Base-by-base conservation (phyloP, 2,329 filamentous ascomycete genomes). In the Blastomyces parvus region DNA sequence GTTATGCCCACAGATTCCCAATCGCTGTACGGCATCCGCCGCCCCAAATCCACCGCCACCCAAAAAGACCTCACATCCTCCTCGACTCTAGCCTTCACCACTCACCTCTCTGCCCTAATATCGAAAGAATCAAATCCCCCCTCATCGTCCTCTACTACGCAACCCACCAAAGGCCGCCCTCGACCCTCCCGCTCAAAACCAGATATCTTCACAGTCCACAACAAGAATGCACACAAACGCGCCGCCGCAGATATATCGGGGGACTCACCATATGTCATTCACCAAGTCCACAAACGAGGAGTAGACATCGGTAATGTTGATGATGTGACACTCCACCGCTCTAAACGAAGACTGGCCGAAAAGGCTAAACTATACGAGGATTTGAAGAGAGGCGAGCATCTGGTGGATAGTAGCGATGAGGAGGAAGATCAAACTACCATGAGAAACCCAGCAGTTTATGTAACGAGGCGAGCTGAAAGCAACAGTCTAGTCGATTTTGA, bases 311-410 rank as follows among this genome's bases (percentile, higher is more conserved):
- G 83, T 13, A 75, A 73, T 14, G 78, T 88, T 36, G 86, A 89
- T 68, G 78, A 81, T 17, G 79, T 78, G 11, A 77, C 81, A 22
- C 79, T 84, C 72, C 79, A 84, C 79, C 85, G 88, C 63, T 88
- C 90, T 27, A 88, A 87, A 74, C 84, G 87, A 67, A 89, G 87
- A 71, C 90, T 99, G 87, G 87, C 95, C 72, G 88, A 91, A 77
- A 99, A 99, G 76, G 91, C 90, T 3, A 84, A 89, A 4, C 78
- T 94, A 1, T 99, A 99, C 76, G 87, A 89, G 7, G 89, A 90
- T 46, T 88, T 99, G 85, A 96, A 96, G 76, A 84, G 89, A 42
- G 92, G 93, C n/a, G 88, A 96, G 71, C 87, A 90, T 74, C 80
- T 90, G n/a, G 80, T 83, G 1, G 72, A 67, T 0, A 70, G 69